Percentiles rank a stretch among this genome's conserved stretches.
Evolutionary conservation across 2,329 filamentous ascomycete species (phyloP).

Genomic region (Pseudogymnoascus sp.): DNA sequence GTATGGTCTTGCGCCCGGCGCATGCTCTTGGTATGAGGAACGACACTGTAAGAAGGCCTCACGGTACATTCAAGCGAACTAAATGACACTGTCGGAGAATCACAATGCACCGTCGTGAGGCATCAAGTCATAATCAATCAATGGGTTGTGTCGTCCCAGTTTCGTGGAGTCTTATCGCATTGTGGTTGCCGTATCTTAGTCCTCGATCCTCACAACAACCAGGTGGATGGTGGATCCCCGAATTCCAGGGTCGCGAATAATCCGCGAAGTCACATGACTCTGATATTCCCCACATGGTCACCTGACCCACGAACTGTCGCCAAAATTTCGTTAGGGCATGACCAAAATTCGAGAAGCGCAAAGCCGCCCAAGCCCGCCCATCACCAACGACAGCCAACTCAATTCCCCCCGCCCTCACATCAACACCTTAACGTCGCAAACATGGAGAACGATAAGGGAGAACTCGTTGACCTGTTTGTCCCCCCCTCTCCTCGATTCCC

Average conservation of each 20-base stretch:
- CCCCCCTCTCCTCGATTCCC: neutral
- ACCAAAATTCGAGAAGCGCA: slow-evolving; percentile 9
- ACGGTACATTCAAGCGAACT: neutral
- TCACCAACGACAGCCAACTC: slow-evolving; percentile 13
- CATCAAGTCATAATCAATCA: neutral
- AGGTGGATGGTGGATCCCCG: neutral
- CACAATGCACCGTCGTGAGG: neutral
- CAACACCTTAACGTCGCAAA: slow-evolving; percentile 41
- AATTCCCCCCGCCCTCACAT: slow-evolving; percentile 25
- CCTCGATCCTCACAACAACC: neutral
- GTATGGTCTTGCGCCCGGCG: slow-evolving; percentile 20
- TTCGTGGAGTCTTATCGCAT: neutral
- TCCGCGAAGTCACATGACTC: slow-evolving; percentile 7
- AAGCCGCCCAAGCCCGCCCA: slow-evolving; percentile 7
- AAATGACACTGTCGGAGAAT: neutral
- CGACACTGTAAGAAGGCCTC: slow-evolving; percentile 17
- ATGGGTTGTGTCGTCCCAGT: neutral
- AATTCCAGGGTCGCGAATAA: slow-evolving; percentile 3
- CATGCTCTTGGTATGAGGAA: slow-evolving; percentile 18
- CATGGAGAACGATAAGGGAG: slow-evolving; percentile 99
- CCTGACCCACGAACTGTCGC: slow-evolving; percentile 10
- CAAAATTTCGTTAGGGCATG: slow-evolving; percentile 9
- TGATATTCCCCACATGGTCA: neutral
- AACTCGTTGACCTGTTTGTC: slow-evolving; percentile 96
- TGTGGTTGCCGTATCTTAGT: neutral